These are phyloP conservation scores for Fusarium floridanum DNA, from an alignment of 2,329 filamentous ascomycete species.

Conservation along the genomic window DNA sequence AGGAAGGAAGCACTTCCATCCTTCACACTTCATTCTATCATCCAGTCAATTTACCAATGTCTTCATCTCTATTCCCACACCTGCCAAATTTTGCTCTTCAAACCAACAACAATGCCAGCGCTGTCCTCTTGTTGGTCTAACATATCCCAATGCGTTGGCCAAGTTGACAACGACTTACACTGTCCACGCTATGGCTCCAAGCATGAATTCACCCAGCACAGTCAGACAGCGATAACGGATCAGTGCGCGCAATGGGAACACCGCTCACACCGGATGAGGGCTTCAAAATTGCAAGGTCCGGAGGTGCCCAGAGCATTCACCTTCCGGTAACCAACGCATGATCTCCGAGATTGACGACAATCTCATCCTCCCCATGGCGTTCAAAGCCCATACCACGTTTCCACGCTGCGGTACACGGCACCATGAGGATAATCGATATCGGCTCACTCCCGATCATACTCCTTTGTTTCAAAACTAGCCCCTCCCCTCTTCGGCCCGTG, in stretches of 20 bases:
- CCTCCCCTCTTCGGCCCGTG: slow-evolving; percentile 10
- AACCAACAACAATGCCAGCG: neutral
- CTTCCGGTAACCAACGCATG: neutral
- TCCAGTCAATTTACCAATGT: neutral
- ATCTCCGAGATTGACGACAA: neutral
- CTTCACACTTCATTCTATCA: neutral
- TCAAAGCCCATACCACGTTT: neutral
- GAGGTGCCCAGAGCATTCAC: neutral
- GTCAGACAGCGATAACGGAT: neutral
- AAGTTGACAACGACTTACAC: neutral
- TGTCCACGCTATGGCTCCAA: neutral
- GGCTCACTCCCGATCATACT: neutral
- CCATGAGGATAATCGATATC: neutral
- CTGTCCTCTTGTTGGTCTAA: neutral
- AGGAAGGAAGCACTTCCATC: neutral
- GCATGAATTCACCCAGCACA: neutral
- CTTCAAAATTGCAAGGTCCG: neutral
- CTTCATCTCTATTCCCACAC: neutral
- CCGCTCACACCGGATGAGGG: neutral
- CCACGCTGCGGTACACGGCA: neutral
- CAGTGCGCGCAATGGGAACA: neutral
- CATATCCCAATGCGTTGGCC: neutral
- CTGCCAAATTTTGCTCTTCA: neutral
- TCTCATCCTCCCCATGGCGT: neutral
- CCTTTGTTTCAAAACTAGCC: slow-evolving; percentile 22